Evolutionary conservation across 1,284 basidiomycete genomes (phyloP).

Genomic region (Lentinus polychrous): DNA sequence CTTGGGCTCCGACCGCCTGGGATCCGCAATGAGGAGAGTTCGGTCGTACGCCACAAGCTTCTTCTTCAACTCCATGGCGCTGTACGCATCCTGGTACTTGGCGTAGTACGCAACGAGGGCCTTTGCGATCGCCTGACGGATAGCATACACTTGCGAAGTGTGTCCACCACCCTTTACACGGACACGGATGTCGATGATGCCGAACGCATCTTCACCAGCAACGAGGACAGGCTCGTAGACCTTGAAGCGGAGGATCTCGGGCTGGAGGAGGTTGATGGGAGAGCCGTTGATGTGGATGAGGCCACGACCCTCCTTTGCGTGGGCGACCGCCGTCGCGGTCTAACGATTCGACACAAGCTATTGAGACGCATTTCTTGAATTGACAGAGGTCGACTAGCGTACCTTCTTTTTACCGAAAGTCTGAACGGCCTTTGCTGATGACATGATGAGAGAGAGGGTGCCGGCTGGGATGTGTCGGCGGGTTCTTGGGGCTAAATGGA

Average conservation of each 20-base stretch:
- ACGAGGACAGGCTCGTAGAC: conserved; percentile 95
- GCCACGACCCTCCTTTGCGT: conserved; percentile 95
- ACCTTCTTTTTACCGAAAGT: conserved; percentile 99
- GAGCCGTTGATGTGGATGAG: conserved; percentile 97
- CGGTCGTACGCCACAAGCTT: conserved; percentile 93
- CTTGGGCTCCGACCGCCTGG: conserved; percentile 98
- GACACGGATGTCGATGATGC: conserved; percentile 90
- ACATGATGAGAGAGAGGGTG: conserved; percentile 44
- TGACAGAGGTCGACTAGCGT: conserved; percentile 22
- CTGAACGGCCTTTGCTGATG: conserved; percentile 83
- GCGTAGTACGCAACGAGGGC: conserved; percentile 97
- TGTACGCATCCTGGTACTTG: conserved; percentile 98
- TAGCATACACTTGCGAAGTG: conserved; percentile 98
- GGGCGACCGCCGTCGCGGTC: conserved; percentile 96
- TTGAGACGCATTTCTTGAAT: not conserved
- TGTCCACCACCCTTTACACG: conserved; percentile 99
- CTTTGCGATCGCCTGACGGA: conserved; percentile 98
- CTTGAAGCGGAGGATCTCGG: conserved; percentile 96
- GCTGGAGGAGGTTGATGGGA: conserved; percentile 92
- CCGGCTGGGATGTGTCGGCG: conserved; percentile 18
- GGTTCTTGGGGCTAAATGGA: conserved; percentile 14
- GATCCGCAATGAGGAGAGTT: conserved; percentile 94
- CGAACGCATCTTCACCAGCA: conserved; percentile 81
- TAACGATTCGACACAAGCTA: conserved; percentile 24
- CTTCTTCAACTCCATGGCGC: conserved; percentile 95